phyloP scores from a whole-genome alignment of 164 flowering plant species.

The Vitis riparia region DNA sequence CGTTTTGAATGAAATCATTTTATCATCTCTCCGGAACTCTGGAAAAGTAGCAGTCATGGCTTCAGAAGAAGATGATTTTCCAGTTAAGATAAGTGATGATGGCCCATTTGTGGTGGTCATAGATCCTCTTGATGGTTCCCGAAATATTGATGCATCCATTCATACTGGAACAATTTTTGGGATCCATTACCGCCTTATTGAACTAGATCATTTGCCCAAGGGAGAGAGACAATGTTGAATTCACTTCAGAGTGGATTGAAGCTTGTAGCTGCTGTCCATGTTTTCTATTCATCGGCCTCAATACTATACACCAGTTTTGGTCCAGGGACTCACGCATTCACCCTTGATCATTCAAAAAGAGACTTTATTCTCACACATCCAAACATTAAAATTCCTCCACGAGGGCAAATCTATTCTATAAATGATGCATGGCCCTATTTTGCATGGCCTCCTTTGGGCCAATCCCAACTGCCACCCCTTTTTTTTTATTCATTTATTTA shows the following conservation, averaged over 20 bases:
- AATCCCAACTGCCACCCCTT: too few relatives aligned
- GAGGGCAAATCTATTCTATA: slow-evolving; percentile 38
- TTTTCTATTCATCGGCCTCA: slow-evolving; percentile 95
- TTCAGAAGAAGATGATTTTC: slow-evolving; percentile 89
- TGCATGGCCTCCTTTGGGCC: too few relatives aligned
- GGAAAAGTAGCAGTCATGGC: slow-evolving; percentile 96
- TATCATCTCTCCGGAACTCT: slow-evolving; percentile 69
- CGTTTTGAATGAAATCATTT: slow-evolving; percentile 65
- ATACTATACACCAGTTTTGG: slow-evolving; percentile 84
- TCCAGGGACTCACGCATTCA: slow-evolving; percentile 87
- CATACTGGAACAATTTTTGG: slow-evolving; percentile 98
- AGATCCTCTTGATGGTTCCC: slow-evolving; percentile 94
- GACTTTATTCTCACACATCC: slow-evolving; percentile 93
- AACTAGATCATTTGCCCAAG: slow-evolving; percentile 68
- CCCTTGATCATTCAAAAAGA: slow-evolving; percentile 83
- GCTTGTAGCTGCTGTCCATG: slow-evolving; percentile 87
- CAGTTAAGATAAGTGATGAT: slow-evolving; percentile 76
- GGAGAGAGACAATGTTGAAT: slow-evolving; percentile 77
- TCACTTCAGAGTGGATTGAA: slow-evolving; percentile 85
- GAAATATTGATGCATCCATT: slow-evolving; percentile 95
- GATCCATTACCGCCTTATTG: slow-evolving; percentile 71
- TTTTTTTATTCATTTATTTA: too few relatives aligned
- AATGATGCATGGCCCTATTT: too few relatives aligned
- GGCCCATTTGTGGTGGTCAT: slow-evolving; percentile 92
- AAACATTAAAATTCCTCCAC: slow-evolving; percentile 69